A percentile compares a stretch with the other conserved stretches of the same genome.
phyloP scores from a whole-genome alignment of 805 yeast species.

The Maudiozyma serrabonitensis region DNA sequence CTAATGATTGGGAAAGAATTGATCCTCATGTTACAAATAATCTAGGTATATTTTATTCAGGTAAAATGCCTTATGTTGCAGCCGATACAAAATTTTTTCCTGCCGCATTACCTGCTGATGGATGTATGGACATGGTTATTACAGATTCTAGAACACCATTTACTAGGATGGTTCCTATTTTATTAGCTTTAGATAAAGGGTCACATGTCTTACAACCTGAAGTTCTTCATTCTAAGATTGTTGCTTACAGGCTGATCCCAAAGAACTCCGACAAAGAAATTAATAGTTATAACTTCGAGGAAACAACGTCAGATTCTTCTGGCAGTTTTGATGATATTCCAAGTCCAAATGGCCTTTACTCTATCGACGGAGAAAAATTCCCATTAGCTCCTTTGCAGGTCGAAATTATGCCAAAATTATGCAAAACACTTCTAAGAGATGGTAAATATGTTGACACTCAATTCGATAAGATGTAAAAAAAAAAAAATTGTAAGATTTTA shows the following conservation, averaged over 20 bases:
- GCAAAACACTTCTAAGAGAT: conserved; percentile 51
- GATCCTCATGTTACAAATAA: conserved; percentile 40
- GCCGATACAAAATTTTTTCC: conserved; percentile 84
- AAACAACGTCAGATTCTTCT: background rate
- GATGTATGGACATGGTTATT: conserved; percentile 71
- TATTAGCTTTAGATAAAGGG: conserved; percentile 63
- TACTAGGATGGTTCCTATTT: conserved; percentile 43
- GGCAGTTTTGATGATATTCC: conserved; percentile 7
- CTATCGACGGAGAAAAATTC: conserved; percentile 84
- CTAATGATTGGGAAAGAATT: conserved; percentile 59
- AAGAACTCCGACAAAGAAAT: conserved; percentile 15
- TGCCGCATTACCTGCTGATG: conserved; percentile 84
- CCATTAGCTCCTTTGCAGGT: conserved; percentile 76
- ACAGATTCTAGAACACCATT: conserved; percentile 58
- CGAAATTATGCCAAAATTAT: conserved; percentile 59
- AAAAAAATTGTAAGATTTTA: background rate
- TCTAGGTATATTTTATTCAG: conserved; percentile 71
- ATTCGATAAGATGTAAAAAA: conserved; percentile 28
- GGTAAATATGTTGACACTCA: conserved; percentile 52
- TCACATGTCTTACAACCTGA: conserved; percentile 60
- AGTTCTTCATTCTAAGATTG: conserved; percentile 65
- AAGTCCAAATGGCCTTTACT: conserved; percentile 39
- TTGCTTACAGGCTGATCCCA: conserved; percentile 71
- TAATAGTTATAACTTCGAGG: background rate
- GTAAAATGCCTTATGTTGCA: conserved; percentile 87